phyloP scores from a whole-genome alignment of 805 yeast genomes.

The Kodamaea leandrae region DNA sequence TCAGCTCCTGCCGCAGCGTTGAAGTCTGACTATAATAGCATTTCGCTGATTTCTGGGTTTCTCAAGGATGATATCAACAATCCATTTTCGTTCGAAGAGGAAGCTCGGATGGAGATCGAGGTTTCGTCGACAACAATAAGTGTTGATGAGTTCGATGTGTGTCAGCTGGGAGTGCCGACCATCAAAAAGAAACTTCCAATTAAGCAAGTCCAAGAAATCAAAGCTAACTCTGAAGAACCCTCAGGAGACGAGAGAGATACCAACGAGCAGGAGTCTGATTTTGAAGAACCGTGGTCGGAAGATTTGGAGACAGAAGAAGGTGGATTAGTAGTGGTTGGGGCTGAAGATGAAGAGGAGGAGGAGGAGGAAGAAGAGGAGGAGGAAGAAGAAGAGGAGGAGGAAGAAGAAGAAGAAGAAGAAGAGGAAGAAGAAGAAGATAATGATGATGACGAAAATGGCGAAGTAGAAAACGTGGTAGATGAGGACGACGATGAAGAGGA shows the following conservation, averaged over 20 bases:
- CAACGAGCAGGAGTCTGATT: slow-evolving; percentile 1
- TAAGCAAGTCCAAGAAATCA: slow-evolving; percentile 12
- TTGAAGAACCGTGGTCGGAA: slow-evolving; percentile 1
- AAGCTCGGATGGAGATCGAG: slow-evolving; percentile 49
- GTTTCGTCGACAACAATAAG: slow-evolving; percentile 2
- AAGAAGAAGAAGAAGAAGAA: slow-evolving; percentile 4
- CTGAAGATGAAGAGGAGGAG: slow-evolving; percentile 14
- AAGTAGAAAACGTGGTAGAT: slow-evolving; percentile 21
- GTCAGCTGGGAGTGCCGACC: slow-evolving; percentile 34
- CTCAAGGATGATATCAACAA: slow-evolving; percentile 68
- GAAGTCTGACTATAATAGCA: slow-evolving; percentile 36
- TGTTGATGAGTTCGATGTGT: slow-evolving; percentile 28
- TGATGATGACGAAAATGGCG: slow-evolving; percentile 11
- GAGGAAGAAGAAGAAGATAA: slow-evolving; percentile 1
- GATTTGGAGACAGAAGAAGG: background rate
- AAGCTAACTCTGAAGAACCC: background rate
- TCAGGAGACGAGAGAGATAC: background rate
- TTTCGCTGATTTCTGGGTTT: slow-evolving; percentile 57
- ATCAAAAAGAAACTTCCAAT: slow-evolving; percentile 12
- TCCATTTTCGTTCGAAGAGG: slow-evolving; percentile 56
- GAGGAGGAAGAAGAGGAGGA: slow-evolving; percentile 7
- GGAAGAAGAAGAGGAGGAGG: slow-evolving; percentile 5
- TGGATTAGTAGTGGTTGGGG: background rate
- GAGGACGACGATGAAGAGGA: slow-evolving; percentile 25
- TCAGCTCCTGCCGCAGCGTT: slow-evolving; percentile 45